Base-by-base conservation (phyloP, 495 filamentous ascomycete genomes). In the Barbatosphaeria neglecta region DNA sequence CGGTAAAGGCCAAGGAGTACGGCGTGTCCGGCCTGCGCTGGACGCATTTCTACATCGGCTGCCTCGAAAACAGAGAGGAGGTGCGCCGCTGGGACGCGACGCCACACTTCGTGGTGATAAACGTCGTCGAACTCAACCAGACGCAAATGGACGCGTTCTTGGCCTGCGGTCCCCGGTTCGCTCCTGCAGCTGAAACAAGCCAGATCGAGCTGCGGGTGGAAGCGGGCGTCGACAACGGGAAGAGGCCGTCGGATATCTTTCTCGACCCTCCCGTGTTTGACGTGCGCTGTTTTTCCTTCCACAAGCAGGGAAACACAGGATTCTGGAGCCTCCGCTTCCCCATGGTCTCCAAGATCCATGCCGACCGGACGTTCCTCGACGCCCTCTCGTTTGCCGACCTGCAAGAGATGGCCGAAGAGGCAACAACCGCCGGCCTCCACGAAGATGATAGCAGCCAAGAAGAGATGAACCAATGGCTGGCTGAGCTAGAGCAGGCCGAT, bases 21-120 rank as follows among this genome's bases (percentile, higher is more conserved):
- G 58, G 57, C n/a, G 50, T 70, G 5, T 61, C 59, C n/a, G 62
- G 71, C 24, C 52, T 82, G 38, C 67, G 63, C 17, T 90, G 85
- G 81, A 93, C 87, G 2, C 77, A 83, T 46, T 93, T 92, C 51
- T 78, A 81, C 57, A 70, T 92, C 47, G 88, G 79, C 0, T 92
- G 86, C 60, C 64, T 93, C 9, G 64, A 75, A 6, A 93, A 95
- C 49, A 83, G 81, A 54, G 70, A 77, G 1, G 74, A 73, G n/a
- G 76, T 84, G 1, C 38, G 65, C 41, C 65, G 73, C 7, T 69
- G 63, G 45, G 60, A 64, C 2, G 70, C 68, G 19, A 72, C 62
- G 24, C 84, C 86, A 8, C 63, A 52, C 11, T 90, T 84, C 52
- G 69, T 75, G 41, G 64, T 90, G 4, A 71, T 90, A 53, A 77